A percentile compares a stretch with the other conserved stretches of the same genome.
Evolutionary conservation across 2,329 filamentous ascomycete species (phyloP).

Genomic region (Emmonsiellopsis sp.): DNA sequence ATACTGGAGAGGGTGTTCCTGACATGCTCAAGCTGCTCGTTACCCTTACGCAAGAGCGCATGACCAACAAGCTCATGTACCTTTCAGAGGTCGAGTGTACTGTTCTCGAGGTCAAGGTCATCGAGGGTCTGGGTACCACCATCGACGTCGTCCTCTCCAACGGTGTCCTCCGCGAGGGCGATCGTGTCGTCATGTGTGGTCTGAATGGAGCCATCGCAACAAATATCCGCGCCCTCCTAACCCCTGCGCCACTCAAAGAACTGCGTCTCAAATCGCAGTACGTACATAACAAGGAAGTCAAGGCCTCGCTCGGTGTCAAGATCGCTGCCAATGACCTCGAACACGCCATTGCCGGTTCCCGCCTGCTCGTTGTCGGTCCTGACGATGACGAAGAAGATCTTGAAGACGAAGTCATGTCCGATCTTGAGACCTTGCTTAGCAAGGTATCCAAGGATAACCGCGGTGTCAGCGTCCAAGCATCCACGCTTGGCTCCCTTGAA

Average conservation of each 20-base stretch:
- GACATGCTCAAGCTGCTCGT: constrained; percentile 97
- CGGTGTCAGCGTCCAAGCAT: constrained; percentile 94
- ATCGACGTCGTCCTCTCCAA: constrained; percentile 97
- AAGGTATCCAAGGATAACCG: constrained; percentile 85
- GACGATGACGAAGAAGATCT: constrained; percentile 96
- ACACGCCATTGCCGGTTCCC: constrained; percentile 90
- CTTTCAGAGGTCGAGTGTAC: constrained; percentile 95
- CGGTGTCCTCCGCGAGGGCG: constrained; percentile 87
- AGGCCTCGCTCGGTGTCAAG: constrained; percentile 96
- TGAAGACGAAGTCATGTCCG: constrained; percentile 90
- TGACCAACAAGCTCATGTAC: constrained; percentile 97
- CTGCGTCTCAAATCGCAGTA: constrained; percentile 91
- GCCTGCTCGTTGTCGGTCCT: constrained; percentile 84
- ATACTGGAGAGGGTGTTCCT: constrained; percentile 98
- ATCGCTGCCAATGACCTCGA: constrained; percentile 95
- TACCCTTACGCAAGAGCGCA: constrained; percentile 88
- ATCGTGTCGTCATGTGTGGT: constrained; percentile 89
- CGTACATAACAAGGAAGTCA: constrained; percentile 98
- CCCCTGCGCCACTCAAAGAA: constrained; percentile 86
- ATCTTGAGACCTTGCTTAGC: constrained; percentile 83
- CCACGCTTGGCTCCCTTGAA: constrained; percentile 92
- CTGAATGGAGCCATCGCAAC: constrained; percentile 94
- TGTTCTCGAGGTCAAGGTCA: constrained; percentile 96
- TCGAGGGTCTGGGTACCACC: constrained; percentile 96
- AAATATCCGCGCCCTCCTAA: constrained; percentile 88